Conservation (phyloP, 2,329 filamentous ascomycete species). For the Dothistroma pini region DNA sequence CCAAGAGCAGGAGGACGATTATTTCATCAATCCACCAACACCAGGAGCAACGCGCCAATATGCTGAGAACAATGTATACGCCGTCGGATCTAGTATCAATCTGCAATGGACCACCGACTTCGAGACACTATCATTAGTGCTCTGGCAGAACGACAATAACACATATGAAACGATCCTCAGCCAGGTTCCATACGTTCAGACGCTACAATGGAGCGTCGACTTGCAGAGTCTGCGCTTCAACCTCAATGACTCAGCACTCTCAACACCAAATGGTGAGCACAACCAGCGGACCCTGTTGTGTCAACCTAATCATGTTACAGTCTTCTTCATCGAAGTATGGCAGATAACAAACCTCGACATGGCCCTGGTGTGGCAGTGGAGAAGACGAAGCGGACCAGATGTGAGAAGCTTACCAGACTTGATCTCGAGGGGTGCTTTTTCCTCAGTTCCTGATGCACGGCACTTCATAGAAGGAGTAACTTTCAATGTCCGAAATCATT, state of each 20-base stretch:
- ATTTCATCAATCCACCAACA: conserved; percentile 3
- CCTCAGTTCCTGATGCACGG: too few species aligned
- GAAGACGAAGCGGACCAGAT: too few species aligned
- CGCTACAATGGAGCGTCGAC: neutral
- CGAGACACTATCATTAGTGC: neutral
- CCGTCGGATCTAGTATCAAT: neutral
- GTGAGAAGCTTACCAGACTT: too few species aligned
- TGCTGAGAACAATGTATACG: conserved; percentile 3
- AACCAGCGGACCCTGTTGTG: too few species aligned
- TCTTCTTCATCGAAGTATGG: conserved; percentile 2
- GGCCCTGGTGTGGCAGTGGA: too few species aligned
- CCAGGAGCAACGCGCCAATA: neutral
- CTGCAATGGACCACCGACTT: neutral
- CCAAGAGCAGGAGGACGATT: neutral
- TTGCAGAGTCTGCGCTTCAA: neutral
- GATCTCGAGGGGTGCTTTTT: too few species aligned
- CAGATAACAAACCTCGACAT: neutral
- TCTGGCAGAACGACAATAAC: neutral
- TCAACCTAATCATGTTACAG: neutral
- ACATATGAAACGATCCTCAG: neutral
- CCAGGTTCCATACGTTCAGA: neutral
- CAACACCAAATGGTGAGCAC: neutral
- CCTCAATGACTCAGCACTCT: neutral
- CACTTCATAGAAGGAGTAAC: too few species aligned
- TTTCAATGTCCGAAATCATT: too few species aligned